Evolutionary conservation across 2,329 filamentous ascomycete species (phyloP).

Genomic region (Xylariaceae sp.): DNA sequence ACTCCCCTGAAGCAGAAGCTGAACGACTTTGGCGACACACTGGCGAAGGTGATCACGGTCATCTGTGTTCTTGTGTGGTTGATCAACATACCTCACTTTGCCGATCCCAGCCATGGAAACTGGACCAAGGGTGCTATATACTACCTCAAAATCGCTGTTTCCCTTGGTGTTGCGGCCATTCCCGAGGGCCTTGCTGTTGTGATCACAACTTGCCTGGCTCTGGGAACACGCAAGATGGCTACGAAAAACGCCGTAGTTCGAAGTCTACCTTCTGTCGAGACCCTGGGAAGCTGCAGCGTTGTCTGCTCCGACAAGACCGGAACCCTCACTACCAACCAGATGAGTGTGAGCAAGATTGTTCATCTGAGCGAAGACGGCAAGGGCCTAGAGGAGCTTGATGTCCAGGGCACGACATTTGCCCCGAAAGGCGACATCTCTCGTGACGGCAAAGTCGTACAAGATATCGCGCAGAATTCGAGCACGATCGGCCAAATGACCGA

Average conservation of each 20-base stretch:
- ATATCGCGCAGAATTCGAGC: slow-evolving; percentile 62
- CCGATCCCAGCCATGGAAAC: slow-evolving; percentile 82
- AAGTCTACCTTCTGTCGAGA: slow-evolving; percentile 94
- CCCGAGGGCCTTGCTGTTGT: slow-evolving; percentile 96
- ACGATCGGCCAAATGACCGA: slow-evolving; percentile 74
- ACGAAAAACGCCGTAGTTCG: slow-evolving; percentile 96
- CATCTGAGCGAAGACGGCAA: slow-evolving; percentile 68
- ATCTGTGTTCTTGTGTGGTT: slow-evolving; percentile 97
- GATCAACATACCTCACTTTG: slow-evolving; percentile 98
- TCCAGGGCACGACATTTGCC: slow-evolving; percentile 88
- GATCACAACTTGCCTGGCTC: slow-evolving; percentile 94
- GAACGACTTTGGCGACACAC: slow-evolving; percentile 91
- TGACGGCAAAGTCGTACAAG: slow-evolving; percentile 59
- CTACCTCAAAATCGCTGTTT: slow-evolving; percentile 98
- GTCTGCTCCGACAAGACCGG: slow-evolving; percentile 99
- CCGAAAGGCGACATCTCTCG: slow-evolving; percentile 68
- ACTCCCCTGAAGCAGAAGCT: slow-evolving; percentile 98
- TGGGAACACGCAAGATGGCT: slow-evolving; percentile 97
- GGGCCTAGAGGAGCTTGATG: slow-evolving; percentile 75
- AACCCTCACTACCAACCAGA: slow-evolving; percentile 96
- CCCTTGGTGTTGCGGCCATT: slow-evolving; percentile 93
- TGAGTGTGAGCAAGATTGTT: slow-evolving; percentile 93
- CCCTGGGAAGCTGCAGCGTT: slow-evolving; percentile 95
- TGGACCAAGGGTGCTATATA: slow-evolving; percentile 98
- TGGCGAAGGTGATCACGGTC: slow-evolving; percentile 96